Percentiles rank a stretch among this genome's conserved stretches.
phyloP scores from a whole-genome alignment of 257 asterid genomes.

The Parsonsia alboflavescens region DNA sequence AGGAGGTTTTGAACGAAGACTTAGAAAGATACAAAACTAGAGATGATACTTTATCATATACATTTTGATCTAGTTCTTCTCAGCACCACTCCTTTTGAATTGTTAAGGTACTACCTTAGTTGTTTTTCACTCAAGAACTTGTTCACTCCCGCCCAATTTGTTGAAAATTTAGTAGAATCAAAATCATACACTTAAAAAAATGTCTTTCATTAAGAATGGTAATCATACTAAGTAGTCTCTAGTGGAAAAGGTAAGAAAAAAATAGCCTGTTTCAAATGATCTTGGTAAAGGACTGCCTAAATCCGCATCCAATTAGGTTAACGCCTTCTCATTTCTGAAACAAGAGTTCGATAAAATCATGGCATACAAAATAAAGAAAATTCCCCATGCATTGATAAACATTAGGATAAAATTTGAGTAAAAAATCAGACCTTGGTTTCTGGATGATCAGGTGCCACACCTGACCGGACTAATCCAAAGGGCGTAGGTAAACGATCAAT shows the following conservation, averaged over 20 bases:
- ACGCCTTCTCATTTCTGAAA: not conserved
- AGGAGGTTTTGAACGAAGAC: not conserved
- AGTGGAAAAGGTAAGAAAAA: not conserved
- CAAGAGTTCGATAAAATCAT: not conserved
- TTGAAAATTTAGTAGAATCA: not conserved
- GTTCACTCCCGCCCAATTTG: not conserved
- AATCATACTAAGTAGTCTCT: not conserved
- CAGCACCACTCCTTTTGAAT: not conserved
- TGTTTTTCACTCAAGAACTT: not conserved
- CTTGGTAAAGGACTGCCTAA: not conserved
- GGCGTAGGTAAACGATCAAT: slow-evolving; percentile 93
- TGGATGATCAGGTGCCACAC: slow-evolving; percentile 97
- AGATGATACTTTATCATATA: not conserved
- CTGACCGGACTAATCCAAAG: slow-evolving; percentile 88
- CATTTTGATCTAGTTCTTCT: not conserved
- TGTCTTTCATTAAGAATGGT: not conserved
- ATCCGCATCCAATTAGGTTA: not conserved
- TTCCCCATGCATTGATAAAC: not conserved
- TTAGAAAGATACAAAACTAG: not conserved
- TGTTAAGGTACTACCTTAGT: not conserved
- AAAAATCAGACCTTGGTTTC: slow-evolving; percentile 69
- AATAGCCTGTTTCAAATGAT: not conserved
- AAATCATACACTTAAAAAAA: not conserved
- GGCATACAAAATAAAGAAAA: not conserved
- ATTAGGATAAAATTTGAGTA: no score